Evolutionary conservation across 2,329 filamentous ascomycete species (phyloP), one percentile per base, ranked within the genome.

Genomic region (Hypoxylon sp.): DNA sequence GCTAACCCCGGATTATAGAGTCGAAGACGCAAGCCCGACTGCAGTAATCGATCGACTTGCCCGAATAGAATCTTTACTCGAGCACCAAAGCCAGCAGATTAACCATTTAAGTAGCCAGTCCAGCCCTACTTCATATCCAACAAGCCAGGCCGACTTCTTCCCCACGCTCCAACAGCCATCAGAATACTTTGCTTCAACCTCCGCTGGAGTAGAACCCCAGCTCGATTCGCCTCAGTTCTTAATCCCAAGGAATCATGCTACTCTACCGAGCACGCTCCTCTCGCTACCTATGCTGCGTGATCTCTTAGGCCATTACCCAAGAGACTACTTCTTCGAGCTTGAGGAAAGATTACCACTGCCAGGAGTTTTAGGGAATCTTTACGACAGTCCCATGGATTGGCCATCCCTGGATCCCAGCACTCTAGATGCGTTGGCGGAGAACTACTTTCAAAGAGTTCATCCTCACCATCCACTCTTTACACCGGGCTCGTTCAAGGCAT

Each of bases 381-480:
- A 62, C 23, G 60, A 60, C 12, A 45, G 44, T 12, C 62, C 57
- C 4, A 20, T 60, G 30, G 51, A 55, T 29, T 68, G 63, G 64
- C 68, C 69, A 4, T 47, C 55, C 3, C 63, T 71, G 13, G 58
- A 68, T 32, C 55, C 57, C 3, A 46, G 46, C 8, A 58, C 51
- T 13, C 55, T 71, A 27, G 63, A 67, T 35, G 35, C 38, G 12
- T 57, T 72, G 17, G 59, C 63, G 30, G 53, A 60, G 5, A 66
- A 53, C 31, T 74, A 73, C 52, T 74, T 74, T 32, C 60, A 55
- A 7, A 45, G 63, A 37, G 70, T 69, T 9, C 68, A 73, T 46
- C 68, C 70, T 12, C 64, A 69, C 31, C 67, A 70, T 5, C 70
- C 71, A 4, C 62, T 73, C 12, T 71, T 73, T 26, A 63, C 66